These are phyloP conservation scores for Chaetoceros muelleri DNA, from an alignment of 108 stramenopile genomes.

Conservation along the genomic window DNA sequence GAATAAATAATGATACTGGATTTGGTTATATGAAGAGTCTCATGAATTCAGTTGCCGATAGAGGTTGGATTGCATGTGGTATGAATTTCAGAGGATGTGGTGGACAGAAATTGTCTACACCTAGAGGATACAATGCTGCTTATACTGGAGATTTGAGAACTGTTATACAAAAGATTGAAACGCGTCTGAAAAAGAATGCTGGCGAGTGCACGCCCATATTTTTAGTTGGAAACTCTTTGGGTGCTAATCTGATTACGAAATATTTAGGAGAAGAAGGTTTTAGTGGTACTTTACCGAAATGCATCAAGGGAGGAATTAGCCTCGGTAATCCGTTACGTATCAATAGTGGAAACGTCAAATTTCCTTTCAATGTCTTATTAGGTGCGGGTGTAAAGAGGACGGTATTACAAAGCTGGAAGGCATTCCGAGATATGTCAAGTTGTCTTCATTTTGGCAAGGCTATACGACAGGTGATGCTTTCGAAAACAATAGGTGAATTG, in stretches of 20 bases:
- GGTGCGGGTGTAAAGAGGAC: slow-evolving; percentile 61
- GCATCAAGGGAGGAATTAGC: slow-evolving; percentile 58
- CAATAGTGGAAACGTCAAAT: slow-evolving; percentile 25
- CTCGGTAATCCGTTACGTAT: slow-evolving; percentile 75
- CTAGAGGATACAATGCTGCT: slow-evolving; percentile 60
- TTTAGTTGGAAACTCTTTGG: slow-evolving; percentile 65
- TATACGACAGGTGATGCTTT: slow-evolving; percentile 34
- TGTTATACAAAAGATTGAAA: slow-evolving; percentile 43
- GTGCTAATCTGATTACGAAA: slow-evolving; percentile 74
- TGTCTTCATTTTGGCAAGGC: slow-evolving; percentile 29
- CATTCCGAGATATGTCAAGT: slow-evolving; percentile 5
- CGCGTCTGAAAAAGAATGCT: slow-evolving; percentile 26
- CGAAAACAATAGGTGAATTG: slow-evolving; percentile 45
- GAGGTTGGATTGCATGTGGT: slow-evolving; percentile 73
- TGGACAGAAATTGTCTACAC: slow-evolving; percentile 40
- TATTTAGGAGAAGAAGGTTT: slow-evolving; percentile 83
- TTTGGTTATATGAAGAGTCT: slow-evolving; percentile 79
- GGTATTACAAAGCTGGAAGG: slow-evolving; percentile 28
- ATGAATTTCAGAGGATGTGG: slow-evolving; percentile 78
- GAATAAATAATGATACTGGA: slow-evolving; percentile 80
- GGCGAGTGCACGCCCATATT: slow-evolving; percentile 40
- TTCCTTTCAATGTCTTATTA: slow-evolving; percentile 50
- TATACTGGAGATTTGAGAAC: slow-evolving; percentile 73
- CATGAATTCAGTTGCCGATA: slow-evolving; percentile 50
- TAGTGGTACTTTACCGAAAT: slow-evolving; percentile 52